phyloP scores from a whole-genome alignment of 1,139 yeast species.

The Candida tetrigidarum region DNA sequence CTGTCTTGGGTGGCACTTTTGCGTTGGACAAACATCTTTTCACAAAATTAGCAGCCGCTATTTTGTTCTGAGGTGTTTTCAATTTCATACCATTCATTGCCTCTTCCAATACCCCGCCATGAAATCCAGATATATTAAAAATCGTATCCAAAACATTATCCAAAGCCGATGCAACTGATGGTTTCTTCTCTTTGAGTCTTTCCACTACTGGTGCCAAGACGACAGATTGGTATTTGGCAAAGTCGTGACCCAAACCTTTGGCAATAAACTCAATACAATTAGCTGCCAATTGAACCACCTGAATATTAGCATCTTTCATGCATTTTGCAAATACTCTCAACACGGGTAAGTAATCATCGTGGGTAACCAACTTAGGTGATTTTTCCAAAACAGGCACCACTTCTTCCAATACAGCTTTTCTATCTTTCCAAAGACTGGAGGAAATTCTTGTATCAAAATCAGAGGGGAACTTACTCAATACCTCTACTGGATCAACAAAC shows the following conservation, averaged over 20 bases:
- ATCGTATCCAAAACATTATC: slow-evolving; percentile 67
- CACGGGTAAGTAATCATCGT: slow-evolving; percentile 64
- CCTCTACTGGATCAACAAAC: slow-evolving; percentile 53
- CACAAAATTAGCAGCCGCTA: slow-evolving; percentile 68
- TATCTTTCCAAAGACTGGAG: slow-evolving; percentile 86
- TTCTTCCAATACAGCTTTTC: slow-evolving; percentile 85
- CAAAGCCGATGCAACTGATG: slow-evolving; percentile 73
- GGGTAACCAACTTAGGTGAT: slow-evolving; percentile 41
- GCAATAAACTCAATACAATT: slow-evolving; percentile 67
- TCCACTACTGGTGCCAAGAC: slow-evolving; percentile 73
- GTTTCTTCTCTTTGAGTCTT: slow-evolving; percentile 88
- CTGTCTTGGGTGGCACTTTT: slow-evolving; percentile 48
- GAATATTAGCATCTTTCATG: slow-evolving; percentile 88
- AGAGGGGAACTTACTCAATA: slow-evolving; percentile 66
- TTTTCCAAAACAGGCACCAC: slow-evolving; percentile 56
- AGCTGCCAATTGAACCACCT: slow-evolving; percentile 84
- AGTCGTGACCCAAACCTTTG: slow-evolving; percentile 62
- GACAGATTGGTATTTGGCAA: slow-evolving; percentile 53
- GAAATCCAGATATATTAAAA: slow-evolving; percentile 52
- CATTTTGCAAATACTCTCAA: slow-evolving; percentile 68
- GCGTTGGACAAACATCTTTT: slow-evolving; percentile 66
- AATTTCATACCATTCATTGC: slow-evolving; percentile 63
- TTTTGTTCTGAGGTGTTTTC: slow-evolving; percentile 84
- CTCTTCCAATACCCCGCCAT: slow-evolving; percentile 62
- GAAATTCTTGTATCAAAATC: slow-evolving; percentile 58